Evolutionary conservation across 257 asterid genomes (phyloP).

Genomic region (Capsicum rhomboideum): DNA sequence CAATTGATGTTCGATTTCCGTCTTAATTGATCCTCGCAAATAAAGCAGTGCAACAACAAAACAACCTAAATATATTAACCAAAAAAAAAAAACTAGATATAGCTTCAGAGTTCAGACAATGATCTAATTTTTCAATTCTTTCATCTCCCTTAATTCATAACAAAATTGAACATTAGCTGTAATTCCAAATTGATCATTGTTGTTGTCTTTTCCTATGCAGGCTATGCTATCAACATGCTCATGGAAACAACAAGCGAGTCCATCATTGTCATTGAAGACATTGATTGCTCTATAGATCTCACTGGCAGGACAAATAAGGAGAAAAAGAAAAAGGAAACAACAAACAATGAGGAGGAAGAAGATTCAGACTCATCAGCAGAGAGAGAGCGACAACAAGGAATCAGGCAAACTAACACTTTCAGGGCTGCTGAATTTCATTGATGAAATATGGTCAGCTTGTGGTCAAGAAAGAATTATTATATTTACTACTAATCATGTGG

Average conservation of each 20-base stretch:
- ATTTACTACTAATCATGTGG: not conserved
- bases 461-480: not conserved
- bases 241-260: slow-evolving; percentile 1
- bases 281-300: not conserved
- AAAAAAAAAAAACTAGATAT: too few relatives aligned
- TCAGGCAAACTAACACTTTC: not conserved
- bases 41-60: too few relatives aligned
- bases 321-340: not conserved
- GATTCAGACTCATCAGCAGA: not conserved
- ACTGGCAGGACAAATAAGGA: not conserved
- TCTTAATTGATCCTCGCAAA: too few relatives aligned
- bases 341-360: not conserved
- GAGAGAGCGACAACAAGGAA: not conserved
- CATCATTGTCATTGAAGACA: not conserved
- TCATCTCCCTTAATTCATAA: too few relatives aligned
- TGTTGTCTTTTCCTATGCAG: too few relatives aligned
- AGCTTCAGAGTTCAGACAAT: too few relatives aligned
- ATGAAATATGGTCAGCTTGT: slow-evolving; percentile 4
- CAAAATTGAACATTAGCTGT: too few relatives aligned
- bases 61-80: too few relatives aligned
- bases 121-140: too few relatives aligned
- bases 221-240: too few relatives aligned
- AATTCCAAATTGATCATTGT: too few relatives aligned
- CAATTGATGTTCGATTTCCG: too few relatives aligned
- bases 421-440: not conserved